Conservation (phyloP, 1,139 yeast genomes). For the Arxiozyma telluris region DNA sequence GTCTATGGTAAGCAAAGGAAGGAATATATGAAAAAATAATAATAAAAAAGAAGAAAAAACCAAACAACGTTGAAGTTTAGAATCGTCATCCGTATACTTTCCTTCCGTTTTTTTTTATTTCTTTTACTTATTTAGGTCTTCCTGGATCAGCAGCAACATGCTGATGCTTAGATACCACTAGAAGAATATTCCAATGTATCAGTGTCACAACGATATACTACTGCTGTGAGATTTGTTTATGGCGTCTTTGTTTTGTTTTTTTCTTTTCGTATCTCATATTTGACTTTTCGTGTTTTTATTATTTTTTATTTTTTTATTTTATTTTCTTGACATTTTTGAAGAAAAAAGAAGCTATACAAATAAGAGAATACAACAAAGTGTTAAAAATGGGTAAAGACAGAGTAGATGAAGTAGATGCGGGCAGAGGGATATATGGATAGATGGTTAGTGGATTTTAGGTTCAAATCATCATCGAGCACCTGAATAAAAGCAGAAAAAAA, state of each 20-base stretch:
- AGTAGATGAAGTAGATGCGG: too few species aligned
- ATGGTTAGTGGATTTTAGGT: background rate
- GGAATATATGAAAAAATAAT: background rate
- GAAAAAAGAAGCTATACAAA: too few species aligned
- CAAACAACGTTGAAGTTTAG: background rate
- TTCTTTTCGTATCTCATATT: too few species aligned
- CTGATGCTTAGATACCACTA: background rate
- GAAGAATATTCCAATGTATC: background rate
- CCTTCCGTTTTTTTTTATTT: too few species aligned
- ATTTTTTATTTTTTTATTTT: too few species aligned
- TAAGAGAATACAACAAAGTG: background rate
- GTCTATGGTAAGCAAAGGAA: slow-evolving; percentile 35
- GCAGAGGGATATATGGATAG: background rate
- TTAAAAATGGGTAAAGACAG: too few species aligned
- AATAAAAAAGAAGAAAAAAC: background rate
- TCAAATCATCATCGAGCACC: background rate
- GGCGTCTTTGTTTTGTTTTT: too few species aligned
- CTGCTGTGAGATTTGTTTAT: too few species aligned
- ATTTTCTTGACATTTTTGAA: too few species aligned
- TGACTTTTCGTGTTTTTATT: background rate
- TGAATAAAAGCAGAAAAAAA: too few species aligned
- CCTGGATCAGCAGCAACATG: background rate
- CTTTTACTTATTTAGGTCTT: background rate
- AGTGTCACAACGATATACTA: too few species aligned
- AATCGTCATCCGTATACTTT: background rate